A percentile compares a stretch with the other conserved stretches of the same genome.
phyloP scores from a whole-genome alignment of 129 eudicot species.

The Flaveria linearis region DNA sequence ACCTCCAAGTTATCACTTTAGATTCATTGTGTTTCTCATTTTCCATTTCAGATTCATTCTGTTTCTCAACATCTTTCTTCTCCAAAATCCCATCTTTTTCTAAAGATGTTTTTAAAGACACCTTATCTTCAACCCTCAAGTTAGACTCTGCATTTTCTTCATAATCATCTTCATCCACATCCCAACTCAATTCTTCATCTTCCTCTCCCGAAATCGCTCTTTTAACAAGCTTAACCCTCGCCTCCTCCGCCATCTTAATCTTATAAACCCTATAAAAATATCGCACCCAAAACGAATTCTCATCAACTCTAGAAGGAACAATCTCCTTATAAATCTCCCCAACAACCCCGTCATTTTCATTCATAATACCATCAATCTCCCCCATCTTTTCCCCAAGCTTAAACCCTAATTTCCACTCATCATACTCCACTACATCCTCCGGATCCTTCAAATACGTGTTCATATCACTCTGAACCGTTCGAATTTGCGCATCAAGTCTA shows the following conservation, averaged over 20 bases:
- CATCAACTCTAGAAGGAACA: slow-evolving; percentile 61
- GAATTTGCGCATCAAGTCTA: slow-evolving; percentile 62
- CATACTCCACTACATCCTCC: slow-evolving; percentile 52
- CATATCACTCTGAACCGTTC: slow-evolving; percentile 52
- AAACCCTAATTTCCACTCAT: slow-evolving; percentile 67
- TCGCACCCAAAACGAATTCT: slow-evolving; percentile 66
- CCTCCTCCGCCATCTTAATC: slow-evolving; percentile 70
- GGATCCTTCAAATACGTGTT: slow-evolving; percentile 69
- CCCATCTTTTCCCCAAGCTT: slow-evolving; percentile 45
- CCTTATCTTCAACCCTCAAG: slow-evolving; percentile 30
- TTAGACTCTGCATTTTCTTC: slow-evolving; percentile 43
- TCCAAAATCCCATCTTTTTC: slow-evolving; percentile 22
- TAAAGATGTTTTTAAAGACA: no score
- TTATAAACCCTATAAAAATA: slow-evolving; percentile 65
- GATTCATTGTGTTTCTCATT: slow-evolving; percentile 33
- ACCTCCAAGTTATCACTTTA: slow-evolving; percentile 34
- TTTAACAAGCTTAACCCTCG: slow-evolving; percentile 63
- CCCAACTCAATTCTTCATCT: slow-evolving; percentile 87
- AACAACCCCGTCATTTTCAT: slow-evolving; percentile 45
- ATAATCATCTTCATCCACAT: slow-evolving; percentile 76
- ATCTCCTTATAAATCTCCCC: slow-evolving; percentile 55
- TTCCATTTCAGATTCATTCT: slow-evolving; percentile 28
- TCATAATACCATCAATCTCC: slow-evolving; percentile 49
- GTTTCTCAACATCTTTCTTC: slow-evolving; percentile 30
- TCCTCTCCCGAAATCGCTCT: slow-evolving; percentile 63